phyloP scores from a whole-genome alignment of 2,329 filamentous ascomycete genomes.

The Stromatinia cepivora region DNA sequence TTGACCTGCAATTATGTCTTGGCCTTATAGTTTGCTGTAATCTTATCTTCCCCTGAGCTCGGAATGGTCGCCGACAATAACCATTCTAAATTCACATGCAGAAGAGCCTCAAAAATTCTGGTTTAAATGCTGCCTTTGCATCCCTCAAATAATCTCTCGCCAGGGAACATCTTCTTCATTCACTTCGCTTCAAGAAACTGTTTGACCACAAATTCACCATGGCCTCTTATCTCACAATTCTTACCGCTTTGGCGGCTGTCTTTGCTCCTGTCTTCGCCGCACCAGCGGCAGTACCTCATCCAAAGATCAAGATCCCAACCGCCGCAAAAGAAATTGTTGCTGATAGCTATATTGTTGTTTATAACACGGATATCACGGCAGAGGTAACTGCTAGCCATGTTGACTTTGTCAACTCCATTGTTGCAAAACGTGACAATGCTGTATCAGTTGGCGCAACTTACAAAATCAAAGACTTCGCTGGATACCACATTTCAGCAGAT shows the following conservation, averaged over 20 bases:
- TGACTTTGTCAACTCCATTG: constrained; percentile 48
- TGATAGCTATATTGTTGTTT: constrained; percentile 65
- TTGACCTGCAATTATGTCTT: constrained; percentile 1
- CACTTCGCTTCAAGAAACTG: not conserved
- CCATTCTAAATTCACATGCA: not conserved
- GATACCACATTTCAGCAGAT: constrained; percentile 37
- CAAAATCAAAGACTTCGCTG: constrained; percentile 34
- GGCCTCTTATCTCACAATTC: constrained; percentile 34
- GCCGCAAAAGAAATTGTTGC: constrained; percentile 51
- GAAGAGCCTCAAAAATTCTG: not conserved
- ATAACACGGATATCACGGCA: constrained; percentile 55
- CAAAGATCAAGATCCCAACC: constrained; percentile 45
- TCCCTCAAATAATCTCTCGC: not conserved
- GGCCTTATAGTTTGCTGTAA: not conserved
- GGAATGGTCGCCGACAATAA: not conserved
- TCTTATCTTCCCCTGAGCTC: not conserved
- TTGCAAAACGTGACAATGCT: constrained; percentile 58
- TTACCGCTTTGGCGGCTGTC: constrained; percentile 37
- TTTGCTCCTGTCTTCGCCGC: constrained; percentile 36
- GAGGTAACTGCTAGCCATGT: constrained; percentile 53
- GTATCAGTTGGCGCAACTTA: constrained; percentile 36
- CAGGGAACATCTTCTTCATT: constrained; percentile 13
- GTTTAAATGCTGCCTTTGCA: constrained; percentile 12
- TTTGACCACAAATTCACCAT: constrained; percentile 27
- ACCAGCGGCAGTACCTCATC: constrained; percentile 26